phyloP scores from a whole-genome alignment of 2,329 filamentous ascomycete species.

The Immersiporthe knoxdaviesiana region DNA sequence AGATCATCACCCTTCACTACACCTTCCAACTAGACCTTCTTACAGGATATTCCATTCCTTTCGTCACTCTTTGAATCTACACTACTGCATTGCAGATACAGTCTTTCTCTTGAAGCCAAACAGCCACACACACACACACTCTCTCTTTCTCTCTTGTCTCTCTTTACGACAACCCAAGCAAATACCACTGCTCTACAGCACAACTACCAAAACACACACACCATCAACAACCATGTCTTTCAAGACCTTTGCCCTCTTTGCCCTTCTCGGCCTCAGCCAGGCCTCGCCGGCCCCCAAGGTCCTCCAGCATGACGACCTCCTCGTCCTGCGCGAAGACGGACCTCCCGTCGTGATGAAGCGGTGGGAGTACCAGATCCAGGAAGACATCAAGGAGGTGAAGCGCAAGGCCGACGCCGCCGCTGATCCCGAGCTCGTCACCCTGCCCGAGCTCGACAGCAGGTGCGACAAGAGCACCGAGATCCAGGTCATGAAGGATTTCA shows the following conservation, averaged over 20 bases:
- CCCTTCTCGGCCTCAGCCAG: constrained; percentile 22
- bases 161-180: background rate
- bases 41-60: background rate
- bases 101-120: background rate
- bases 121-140: background rate
- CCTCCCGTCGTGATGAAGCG: constrained; percentile 35
- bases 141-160: background rate
- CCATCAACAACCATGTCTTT: constrained; percentile 5
- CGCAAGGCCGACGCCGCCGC: constrained; percentile 14
- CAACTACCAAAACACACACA: background rate
- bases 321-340: constrained; percentile 35
- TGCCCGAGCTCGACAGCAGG: constrained; percentile 20
- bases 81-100: background rate
- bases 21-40: background rate
- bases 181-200: background rate
- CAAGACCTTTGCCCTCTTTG: constrained; percentile 10
- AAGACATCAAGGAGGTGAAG: constrained; percentile 24
- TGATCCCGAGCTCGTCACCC: background rate
- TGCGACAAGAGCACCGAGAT: constrained; percentile 34
- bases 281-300: constrained; percentile 16
- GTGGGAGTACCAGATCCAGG: constrained; percentile 32
- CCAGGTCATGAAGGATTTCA: constrained; percentile 33
- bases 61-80: background rate
- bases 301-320: constrained; percentile 33
- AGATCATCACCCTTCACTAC: background rate